Evolutionary conservation across 1,284 basidiomycete species (phyloP), one percentile per base, ranked within the genome.

Genomic region (Singerocomus rubriflavus): DNA sequence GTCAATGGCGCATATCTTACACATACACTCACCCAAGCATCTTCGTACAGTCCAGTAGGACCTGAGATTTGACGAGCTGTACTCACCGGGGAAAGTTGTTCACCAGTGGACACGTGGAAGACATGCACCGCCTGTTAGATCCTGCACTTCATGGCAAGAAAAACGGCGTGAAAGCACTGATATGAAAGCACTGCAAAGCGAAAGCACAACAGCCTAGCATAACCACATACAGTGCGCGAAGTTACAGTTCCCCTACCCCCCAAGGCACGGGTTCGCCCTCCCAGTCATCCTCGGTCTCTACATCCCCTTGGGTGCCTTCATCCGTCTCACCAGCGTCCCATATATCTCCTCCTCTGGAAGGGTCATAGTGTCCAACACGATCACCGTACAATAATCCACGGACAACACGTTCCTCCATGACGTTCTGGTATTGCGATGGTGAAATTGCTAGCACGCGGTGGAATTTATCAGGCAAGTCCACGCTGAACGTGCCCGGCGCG

Each of bases 231-330:
- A 56, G 52, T 40, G 51, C 44, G 45, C 56, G 39, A 58, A 49
- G 59, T 70, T 73, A 88, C 63, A 90, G 61, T 63, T 89, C 87
- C 43, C 81, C 87, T 14, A 79, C 75, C 67, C 85, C 85, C 87
- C 87, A 90, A 53, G 87, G 84, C 35, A 88, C 76, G 34, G 85
- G 84, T 65, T 89, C 88, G 26, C 84, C 82, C 66, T 89, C 87
- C 88, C 88, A 90, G 55, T 90, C 88, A 42, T 88, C 86, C 62
- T 85, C 84, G 6, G 70, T 76, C 48, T 80, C 81, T 35, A 61
- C 69, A 38, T 71, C 66, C 44, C 52, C 60, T 25, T 53, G 57
- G 17, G 46, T 30, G 35, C 57, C 52, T 40, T 73, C 73, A 47
- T 75, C 70, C 48, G 71, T 73, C 67, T 90, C 86, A n/a, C 88